Evolutionary conservation across 352 stramenopile species (phyloP).

Genomic region (Phytophthora vignae): DNA sequence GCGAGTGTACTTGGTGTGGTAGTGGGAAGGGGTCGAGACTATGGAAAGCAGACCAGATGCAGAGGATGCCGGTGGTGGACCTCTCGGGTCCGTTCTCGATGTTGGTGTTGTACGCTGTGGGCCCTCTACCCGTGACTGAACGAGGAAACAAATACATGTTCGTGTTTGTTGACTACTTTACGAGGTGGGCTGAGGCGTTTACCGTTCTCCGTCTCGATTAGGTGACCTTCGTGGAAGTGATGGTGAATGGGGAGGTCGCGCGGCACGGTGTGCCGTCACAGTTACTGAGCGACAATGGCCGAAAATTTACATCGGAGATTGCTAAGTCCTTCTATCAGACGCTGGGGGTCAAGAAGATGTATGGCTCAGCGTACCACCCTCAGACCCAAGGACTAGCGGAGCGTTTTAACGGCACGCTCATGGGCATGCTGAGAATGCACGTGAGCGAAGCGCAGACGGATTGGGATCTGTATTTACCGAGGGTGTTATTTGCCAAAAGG

Average conservation of each 20-base stretch:
- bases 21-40: background rate
- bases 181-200: slow-evolving; percentile 1
- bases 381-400: no score
- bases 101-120: slow-evolving; percentile 1
- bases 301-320: slow-evolving; percentile 8
- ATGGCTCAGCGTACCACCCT: background rate
- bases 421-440: no score
- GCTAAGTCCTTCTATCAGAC: slow-evolving; percentile 17
- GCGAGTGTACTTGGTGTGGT: background rate
- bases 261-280: slow-evolving; percentile 3
- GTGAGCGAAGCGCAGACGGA: no score
- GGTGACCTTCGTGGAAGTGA: background rate
- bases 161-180: slow-evolving; percentile 1
- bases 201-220: background rate
- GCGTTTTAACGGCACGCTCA: no score
- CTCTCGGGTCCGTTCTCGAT: slow-evolving; percentile 1
- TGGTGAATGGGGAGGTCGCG: slow-evolving; percentile 1
- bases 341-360: slow-evolving; percentile 13
- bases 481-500: slow-evolving; percentile 9
- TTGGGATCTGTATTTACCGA: slow-evolving; percentile 6
- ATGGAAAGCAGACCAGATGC: slow-evolving; percentile 8
- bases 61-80: slow-evolving; percentile 13
- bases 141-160: slow-evolving; percentile 4
- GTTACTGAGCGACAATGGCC: slow-evolving; percentile 9
- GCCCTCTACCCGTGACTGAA: background rate